These are phyloP conservation scores for Backusella circina DNA, from an alignment of 192 early-diverging fungal genomes.

Conservation along the genomic window DNA sequence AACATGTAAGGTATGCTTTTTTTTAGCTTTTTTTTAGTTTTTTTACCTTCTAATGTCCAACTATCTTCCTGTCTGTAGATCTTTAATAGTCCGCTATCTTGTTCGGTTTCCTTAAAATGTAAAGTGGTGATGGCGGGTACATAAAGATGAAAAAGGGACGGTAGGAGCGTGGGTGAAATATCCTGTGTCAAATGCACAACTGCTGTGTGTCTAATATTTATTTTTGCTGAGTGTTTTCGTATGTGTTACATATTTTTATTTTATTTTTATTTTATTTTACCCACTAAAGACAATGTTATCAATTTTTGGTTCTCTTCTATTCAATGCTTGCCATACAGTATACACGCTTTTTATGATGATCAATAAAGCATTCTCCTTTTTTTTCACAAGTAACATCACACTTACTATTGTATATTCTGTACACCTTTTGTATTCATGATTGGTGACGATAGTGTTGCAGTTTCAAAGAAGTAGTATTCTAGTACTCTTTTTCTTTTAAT, in stretches of 20 bases:
- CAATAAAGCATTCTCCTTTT: not conserved
- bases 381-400: not conserved
- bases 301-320: conserved; percentile 29
- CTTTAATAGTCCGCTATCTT: conserved; percentile 40
- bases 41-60: conserved; percentile 52
- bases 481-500: conserved; percentile 49
- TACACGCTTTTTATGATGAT: conserved; percentile 18
- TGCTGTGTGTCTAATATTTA: conserved; percentile 36
- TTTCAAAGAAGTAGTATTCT: conserved; percentile 49
- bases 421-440: conserved; percentile 51
- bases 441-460: conserved; percentile 47
- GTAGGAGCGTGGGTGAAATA: conserved; percentile 50
- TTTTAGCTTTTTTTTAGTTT: no score
- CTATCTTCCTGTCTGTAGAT: conserved; percentile 57
- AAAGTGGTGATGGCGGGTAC: conserved; percentile 52
- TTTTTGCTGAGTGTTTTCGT: not conserved
- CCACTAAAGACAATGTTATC: conserved; percentile 34
- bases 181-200: conserved; percentile 48
- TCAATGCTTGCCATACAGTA: conserved; percentile 34
- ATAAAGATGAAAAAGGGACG: conserved; percentile 41
- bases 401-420: conserved; percentile 50
- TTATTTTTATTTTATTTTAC: conserved; percentile 8
- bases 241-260: not conserved
- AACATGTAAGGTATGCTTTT: conserved; percentile 10
- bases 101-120: conserved; percentile 43